Base-by-base conservation (phyloP, 441 rosid species). In the Raphanus hybrid region DNA sequence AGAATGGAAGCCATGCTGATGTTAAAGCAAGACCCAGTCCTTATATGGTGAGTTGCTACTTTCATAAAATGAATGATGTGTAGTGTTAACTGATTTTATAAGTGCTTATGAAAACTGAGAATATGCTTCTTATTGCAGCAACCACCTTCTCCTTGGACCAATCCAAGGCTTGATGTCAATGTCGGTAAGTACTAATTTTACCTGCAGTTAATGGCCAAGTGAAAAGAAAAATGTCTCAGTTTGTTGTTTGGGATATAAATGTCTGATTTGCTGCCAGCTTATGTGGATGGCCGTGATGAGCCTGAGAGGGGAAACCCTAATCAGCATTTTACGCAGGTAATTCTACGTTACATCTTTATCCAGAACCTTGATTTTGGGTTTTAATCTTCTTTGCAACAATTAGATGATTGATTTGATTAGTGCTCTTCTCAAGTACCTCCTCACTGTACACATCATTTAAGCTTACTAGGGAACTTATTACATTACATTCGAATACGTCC, bases 141-240 rank as follows among this genome's bases (percentile, higher is more conserved):
- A 80, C 80, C 99, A 73, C 97, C 99, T 76, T 92, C 98, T 70
- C 87, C 98, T 11, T 96, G 98, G 99, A 75, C 84, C 62, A 87
- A 82, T 74, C 97, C 84, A 72, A 96, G 98, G 87, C 89, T 90
- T 70, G 99, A 96, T 90, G 99, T 96, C 69, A 96, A 96, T 74
- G 92, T 96, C 75, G 99, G 98, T 92, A 85, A 89, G 99, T 85
- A 18, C n/a, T 55, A 27, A 37, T 8, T 64, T 37, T 50, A 18
- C 70, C 57, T 67, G 35, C 32, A 27, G 14, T 14, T 34, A 71
- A n/a, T 64, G n/a, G 59, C 62, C 3, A 15, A 20, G 15, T 65
- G 23, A 8, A 69, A 63, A 14, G 0, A 18, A 9, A 64, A 20
- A 8, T 52, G 9, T 69, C 70, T 8, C 14, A 16, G 50, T 71